A percentile compares a stretch with the other conserved stretches of the same genome.
These are phyloP conservation scores for Verticillium nonalfalfae DNA, from an alignment of 2,329 filamentous ascomycete genomes.

Conservation along the genomic window DNA sequence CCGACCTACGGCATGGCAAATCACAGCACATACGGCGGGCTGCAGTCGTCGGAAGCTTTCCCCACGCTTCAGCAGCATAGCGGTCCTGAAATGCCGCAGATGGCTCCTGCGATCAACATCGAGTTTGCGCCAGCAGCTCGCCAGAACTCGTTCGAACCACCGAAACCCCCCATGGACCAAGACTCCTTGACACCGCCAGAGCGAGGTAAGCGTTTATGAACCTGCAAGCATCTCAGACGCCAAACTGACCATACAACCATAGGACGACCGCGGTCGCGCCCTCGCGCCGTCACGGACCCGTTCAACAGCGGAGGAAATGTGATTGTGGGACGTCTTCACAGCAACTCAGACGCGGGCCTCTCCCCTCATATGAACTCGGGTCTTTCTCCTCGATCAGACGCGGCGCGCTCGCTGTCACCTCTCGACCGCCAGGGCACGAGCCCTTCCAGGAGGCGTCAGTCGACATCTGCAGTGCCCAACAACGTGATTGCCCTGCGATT, in stretches of 20 bases:
- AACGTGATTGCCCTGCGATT: constrained; percentile 78
- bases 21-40: constrained; percentile 28
- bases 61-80: constrained; percentile 39
- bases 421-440: constrained; percentile 45
- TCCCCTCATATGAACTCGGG: constrained; percentile 46
- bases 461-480: constrained; percentile 56
- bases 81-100: constrained; percentile 61
- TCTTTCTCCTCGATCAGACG: constrained; percentile 35
- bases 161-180: constrained; percentile 59
- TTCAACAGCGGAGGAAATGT: constrained; percentile 42
- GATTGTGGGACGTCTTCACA: constrained; percentile 27
- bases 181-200: constrained; percentile 83
- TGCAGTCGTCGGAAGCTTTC: constrained; percentile 42
- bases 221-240: no score
- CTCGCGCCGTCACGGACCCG: constrained; percentile 53
- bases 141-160: constrained; percentile 59
- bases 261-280: constrained; percentile 44
- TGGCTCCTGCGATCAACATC: constrained; percentile 93
- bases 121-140: constrained; percentile 76
- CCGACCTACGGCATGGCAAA: constrained; percentile 35
- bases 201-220: constrained; percentile 38
- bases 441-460: constrained; percentile 49
- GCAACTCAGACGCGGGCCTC: constrained; percentile 28
- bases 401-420: constrained; percentile 52
- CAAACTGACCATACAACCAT: constrained; percentile 13